Base-by-base conservation (phyloP, 129 eudicot genomes). In the Escallonia rubra region DNA sequence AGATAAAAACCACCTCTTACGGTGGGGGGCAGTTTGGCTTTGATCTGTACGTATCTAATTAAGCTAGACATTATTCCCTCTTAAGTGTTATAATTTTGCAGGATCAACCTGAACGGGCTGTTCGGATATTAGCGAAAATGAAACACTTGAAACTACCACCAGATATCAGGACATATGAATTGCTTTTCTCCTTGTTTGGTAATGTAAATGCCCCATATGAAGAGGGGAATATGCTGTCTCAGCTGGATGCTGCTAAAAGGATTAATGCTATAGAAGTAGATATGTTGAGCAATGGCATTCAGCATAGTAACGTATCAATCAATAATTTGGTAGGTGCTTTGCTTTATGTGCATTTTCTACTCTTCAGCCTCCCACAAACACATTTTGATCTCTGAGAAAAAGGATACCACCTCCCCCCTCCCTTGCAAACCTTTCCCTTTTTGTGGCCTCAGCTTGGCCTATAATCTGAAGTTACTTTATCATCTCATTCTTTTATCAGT, bases 81-180 rank as follows among this genome's bases (percentile, higher is more conserved):
- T 23, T 23, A 23, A 66, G 42, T 41, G 43, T 15, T 61, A 11
- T 60, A 9, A 65, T 78, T 11, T 64, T 78, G 79, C 73, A 91
- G 98, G 96, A 89, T 84, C 78, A 75, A 76, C 92, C 92, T 63
- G 98, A 83, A 72, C 87, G 90, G 10, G 96, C 96, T 52, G 71
- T 86, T 60, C 76, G 64, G 62, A 76, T 80, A 65, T 84, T 83
- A 69, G 96, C 96, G 74, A 84, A 82, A 81, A 89, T 89, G 98
- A 86, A 78, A 72, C 59, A 78, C 43, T 59, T 81, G 73, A 73
- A 80, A 61, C 53, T 93, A 48, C 66, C 65, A 65, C 91, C 87
- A 53, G 70, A 86, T 69, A 80, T 86, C 63, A 78, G 79, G 73
- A 93, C 98, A 57, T 93, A 93, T 58, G 98, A 86, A 65, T 70